phyloP scores from a whole-genome alignment of 805 yeast genomes.

The Ogataea dorogensis region DNA sequence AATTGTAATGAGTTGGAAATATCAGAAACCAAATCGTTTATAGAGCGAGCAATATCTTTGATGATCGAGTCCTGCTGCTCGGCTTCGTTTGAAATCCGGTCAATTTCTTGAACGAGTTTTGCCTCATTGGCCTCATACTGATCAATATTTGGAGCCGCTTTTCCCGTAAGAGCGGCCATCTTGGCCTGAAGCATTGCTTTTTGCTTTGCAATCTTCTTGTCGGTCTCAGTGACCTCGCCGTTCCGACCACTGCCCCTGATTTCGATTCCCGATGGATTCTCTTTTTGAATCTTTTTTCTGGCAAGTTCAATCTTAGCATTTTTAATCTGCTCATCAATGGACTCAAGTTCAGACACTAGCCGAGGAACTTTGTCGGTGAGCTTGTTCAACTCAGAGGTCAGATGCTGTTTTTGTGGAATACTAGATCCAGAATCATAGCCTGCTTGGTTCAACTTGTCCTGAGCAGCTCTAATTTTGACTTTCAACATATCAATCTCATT shows the following conservation, averaged over 20 bases:
- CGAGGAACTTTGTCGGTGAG: constrained; percentile 72
- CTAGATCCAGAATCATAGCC: constrained; percentile 34
- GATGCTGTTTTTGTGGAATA: constrained; percentile 45
- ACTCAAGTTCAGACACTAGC: constrained; percentile 59
- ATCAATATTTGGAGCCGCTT: constrained; percentile 45
- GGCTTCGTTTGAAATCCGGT: constrained; percentile 51
- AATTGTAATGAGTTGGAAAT: constrained; percentile 34
- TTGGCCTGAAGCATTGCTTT: constrained; percentile 77
- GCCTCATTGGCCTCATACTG: constrained; percentile 54
- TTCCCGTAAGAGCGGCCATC: constrained; percentile 93
- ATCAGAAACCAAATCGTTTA: constrained; percentile 53
- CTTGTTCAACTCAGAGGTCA: constrained; percentile 56
- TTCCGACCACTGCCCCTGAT: constrained; percentile 81
- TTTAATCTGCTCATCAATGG: constrained; percentile 67
- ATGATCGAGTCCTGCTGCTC: constrained; percentile 58
- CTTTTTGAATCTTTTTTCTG: constrained; percentile 52
- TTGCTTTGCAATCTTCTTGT: constrained; percentile 74
- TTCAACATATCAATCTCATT: constrained; percentile 67
- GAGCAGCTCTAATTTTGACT: constrained; percentile 50
- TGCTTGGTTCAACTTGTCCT: constrained; percentile 36
- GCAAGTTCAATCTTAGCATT: constrained; percentile 62
- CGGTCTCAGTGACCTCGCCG: constrained; percentile 82
- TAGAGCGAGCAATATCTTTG: constrained; percentile 68
- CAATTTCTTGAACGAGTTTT: constrained; percentile 50
- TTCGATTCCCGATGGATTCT: constrained; percentile 65